phyloP scores from a whole-genome alignment of 768 basidiomycete species.

The Psilocybe cyanescens region DNA sequence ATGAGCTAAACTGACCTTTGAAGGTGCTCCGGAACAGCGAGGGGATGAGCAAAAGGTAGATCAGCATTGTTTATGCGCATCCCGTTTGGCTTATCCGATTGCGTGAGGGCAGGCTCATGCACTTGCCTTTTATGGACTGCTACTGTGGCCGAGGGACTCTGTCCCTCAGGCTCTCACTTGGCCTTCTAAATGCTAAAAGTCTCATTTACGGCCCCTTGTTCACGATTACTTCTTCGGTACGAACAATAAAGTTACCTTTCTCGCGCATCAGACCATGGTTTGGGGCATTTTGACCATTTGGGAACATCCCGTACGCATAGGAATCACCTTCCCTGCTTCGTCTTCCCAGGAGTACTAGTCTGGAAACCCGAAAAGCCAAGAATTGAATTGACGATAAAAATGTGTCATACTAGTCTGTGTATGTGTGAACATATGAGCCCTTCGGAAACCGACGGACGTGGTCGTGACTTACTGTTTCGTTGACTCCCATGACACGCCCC shows the following conservation, averaged over 20 bases:
- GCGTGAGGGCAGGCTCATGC: conserved; percentile 34
- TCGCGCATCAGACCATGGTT: neutral
- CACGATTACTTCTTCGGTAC: neutral
- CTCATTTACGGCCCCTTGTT: conserved; percentile 11
- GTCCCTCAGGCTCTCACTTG: neutral
- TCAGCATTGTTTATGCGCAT: conserved; percentile 20
- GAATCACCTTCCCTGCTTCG: neutral
- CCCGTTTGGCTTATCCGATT: conserved; percentile 36
- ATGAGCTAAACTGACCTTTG: conserved; percentile 17
- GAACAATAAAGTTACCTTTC: neutral
- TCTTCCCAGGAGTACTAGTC: neutral
- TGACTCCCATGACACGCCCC: too few relatives aligned
- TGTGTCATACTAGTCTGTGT: too few relatives aligned
- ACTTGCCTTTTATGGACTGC: conserved; percentile 23
- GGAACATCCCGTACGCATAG: neutral
- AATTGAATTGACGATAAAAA: neutral
- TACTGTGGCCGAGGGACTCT: conserved; percentile 8
- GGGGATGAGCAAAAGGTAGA: conserved; percentile 31
- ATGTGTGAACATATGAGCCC: too few relatives aligned
- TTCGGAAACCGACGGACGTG: too few relatives aligned
- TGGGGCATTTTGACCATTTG: neutral
- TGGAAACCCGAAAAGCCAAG: neutral
- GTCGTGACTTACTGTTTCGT: too few relatives aligned
- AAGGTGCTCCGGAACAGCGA: conserved; percentile 17
- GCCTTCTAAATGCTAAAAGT: neutral